phyloP scores from a whole-genome alignment of 306 rosid species.

The Pyrus betulifolia region DNA sequence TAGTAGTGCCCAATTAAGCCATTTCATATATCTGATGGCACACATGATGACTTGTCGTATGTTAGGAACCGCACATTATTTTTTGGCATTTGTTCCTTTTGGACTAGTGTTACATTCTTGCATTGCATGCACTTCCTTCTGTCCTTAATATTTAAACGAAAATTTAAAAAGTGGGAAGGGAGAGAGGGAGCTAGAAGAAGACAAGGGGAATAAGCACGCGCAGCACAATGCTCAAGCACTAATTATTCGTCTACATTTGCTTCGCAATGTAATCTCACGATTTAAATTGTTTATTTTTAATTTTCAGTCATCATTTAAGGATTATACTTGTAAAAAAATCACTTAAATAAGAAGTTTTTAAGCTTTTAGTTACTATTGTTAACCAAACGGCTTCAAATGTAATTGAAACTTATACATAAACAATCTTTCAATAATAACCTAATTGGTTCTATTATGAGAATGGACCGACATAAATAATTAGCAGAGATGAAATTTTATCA shows the following conservation, averaged over 20 bases:
- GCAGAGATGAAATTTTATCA: fast-evolving
- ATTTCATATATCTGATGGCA: background rate
- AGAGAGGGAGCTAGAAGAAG: background rate
- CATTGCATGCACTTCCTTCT: background rate
- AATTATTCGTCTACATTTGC: too few relatives aligned
- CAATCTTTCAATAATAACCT: too few relatives aligned
- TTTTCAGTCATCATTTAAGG: background rate
- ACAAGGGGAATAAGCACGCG: background rate
- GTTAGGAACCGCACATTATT: background rate
- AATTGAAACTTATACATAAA: background rate
- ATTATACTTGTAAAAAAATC: too few relatives aligned
- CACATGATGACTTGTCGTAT: background rate
- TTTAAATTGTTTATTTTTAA: background rate
- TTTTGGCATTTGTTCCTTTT: constrained; percentile 3
- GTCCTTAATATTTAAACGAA: background rate
- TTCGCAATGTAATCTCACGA: background rate
- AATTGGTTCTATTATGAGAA: background rate
- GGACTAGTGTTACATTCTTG: background rate
- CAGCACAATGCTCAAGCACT: background rate
- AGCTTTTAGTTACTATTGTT: too few relatives aligned
- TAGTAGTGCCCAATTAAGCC: background rate
- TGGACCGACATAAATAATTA: too few relatives aligned
- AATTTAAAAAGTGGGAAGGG: too few relatives aligned
- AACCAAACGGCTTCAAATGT: background rate
- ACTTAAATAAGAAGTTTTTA: background rate